These are phyloP conservation scores for Ceratocystis huliohia DNA, from an alignment of 2,329 filamentous ascomycete species.

Conservation along the genomic window DNA sequence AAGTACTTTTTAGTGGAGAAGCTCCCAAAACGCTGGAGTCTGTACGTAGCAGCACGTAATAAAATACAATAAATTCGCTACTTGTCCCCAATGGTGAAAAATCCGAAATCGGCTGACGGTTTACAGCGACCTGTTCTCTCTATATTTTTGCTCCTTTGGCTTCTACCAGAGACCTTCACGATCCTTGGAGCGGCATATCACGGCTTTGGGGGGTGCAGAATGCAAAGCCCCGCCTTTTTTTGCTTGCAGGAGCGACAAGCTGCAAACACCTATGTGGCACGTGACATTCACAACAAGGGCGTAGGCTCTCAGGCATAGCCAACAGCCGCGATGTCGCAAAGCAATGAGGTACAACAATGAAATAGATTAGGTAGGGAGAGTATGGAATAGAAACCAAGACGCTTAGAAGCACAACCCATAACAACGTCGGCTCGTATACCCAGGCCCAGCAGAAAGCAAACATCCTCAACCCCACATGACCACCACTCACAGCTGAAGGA, in stretches of 20 bases:
- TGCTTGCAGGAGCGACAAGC: conserved; percentile 3
- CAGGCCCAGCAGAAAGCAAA: not conserved
- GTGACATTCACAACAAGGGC: not conserved
- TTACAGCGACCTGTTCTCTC: not conserved
- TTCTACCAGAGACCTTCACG: not conserved
- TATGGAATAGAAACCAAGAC: too few relatives aligned
- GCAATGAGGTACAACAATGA: too few relatives aligned
- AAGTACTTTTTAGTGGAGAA: not conserved
- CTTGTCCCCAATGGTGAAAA: not conserved
- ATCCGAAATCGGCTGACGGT: not conserved
- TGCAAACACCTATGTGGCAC: not conserved
- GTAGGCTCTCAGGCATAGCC: too few relatives aligned
- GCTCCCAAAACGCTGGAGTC: not conserved
- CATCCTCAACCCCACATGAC: not conserved
- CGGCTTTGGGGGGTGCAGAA: not conserved
- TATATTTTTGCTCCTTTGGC: not conserved
- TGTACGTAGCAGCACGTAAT: not conserved
- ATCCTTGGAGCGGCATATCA: conserved; percentile 8
- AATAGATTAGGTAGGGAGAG: too few relatives aligned
- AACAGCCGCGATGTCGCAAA: too few relatives aligned
- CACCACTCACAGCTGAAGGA: not conserved
- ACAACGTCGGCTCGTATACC: too few relatives aligned
- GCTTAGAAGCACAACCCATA: too few relatives aligned
- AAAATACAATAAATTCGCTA: not conserved
- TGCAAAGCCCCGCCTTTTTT: not conserved